A percentile compares a stretch with the other conserved stretches of the same genome.
Conservation (phyloP, 2,329 filamentous ascomycete genomes). For the Fusarium sp. region DNA sequence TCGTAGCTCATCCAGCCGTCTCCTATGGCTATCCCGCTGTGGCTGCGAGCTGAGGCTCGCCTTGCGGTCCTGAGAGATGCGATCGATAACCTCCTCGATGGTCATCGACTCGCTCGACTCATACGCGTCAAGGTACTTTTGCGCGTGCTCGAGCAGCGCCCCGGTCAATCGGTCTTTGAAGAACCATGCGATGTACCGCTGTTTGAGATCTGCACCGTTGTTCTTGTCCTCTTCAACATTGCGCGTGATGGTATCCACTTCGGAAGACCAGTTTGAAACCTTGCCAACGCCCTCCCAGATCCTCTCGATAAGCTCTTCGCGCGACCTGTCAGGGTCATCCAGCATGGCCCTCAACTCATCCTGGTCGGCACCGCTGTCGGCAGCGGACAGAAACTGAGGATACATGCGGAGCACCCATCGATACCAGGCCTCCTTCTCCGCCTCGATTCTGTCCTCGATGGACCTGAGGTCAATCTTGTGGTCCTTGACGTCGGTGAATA, state of each 20-base stretch:
- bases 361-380: constrained; percentile 44
- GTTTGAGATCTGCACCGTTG: constrained; percentile 49
- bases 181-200: constrained; percentile 56
- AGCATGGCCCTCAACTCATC: constrained; percentile 52
- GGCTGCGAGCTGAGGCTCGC: constrained; percentile 47
- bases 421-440: constrained; percentile 67
- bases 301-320: constrained; percentile 52
- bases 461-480: constrained; percentile 56
- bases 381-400: constrained; percentile 53
- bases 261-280: constrained; percentile 47
- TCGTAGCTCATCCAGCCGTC: constrained; percentile 59
- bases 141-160: constrained; percentile 47
- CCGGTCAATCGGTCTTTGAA: constrained; percentile 55
- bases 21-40: constrained; percentile 53
- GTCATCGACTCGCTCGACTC: constrained; percentile 40
- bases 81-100: constrained; percentile 52
- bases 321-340: constrained; percentile 52
- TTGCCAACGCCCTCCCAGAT: constrained; percentile 54
- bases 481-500: constrained; percentile 62
- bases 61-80: constrained; percentile 48
- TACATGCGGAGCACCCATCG: constrained; percentile 57
- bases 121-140: constrained; percentile 56
- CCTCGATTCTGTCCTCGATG: constrained; percentile 63
- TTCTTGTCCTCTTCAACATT: constrained; percentile 49
- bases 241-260: constrained; percentile 50